phyloP scores from a whole-genome alignment of 192 early-diverging fungal genomes.

The Coemansia sp. region DNA sequence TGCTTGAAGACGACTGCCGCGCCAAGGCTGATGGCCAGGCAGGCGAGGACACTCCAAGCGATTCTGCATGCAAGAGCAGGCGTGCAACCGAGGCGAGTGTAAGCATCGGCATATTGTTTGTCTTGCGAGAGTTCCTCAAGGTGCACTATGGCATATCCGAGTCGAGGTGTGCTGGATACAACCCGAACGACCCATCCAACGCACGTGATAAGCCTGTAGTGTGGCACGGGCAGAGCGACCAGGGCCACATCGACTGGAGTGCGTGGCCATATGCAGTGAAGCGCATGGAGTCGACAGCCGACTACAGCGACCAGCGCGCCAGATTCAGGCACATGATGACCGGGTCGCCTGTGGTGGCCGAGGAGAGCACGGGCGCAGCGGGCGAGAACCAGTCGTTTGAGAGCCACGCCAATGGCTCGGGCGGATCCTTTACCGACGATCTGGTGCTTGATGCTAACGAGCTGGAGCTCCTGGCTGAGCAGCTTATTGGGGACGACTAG shows the following conservation, averaged over 20 bases:
- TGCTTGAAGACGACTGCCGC: constrained; percentile 38
- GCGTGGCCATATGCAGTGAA: constrained; percentile 31
- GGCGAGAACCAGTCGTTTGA: constrained; percentile 10
- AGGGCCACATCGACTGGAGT: constrained; percentile 46
- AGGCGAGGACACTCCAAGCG: not conserved
- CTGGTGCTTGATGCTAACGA: constrained; percentile 21
- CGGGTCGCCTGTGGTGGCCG: constrained; percentile 24
- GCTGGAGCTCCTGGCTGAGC: constrained; percentile 29
- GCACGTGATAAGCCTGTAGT: constrained; percentile 60
- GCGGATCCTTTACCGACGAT: constrained; percentile 3
- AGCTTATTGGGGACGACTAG: not conserved
- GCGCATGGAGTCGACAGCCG: constrained; percentile 33
- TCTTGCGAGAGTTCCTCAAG: constrained; percentile 64
- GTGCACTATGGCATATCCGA: constrained; percentile 57
- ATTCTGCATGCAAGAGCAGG: constrained; percentile 8
- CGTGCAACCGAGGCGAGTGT: constrained; percentile 57
- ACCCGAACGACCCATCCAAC: constrained; percentile 45
- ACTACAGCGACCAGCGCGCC: constrained; percentile 34
- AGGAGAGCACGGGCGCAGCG: constrained; percentile 16
- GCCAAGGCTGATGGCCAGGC: not conserved
- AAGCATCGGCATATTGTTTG: constrained; percentile 62
- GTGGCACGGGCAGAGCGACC: constrained; percentile 39
- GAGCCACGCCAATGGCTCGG: not conserved
- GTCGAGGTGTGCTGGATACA: constrained; percentile 53
- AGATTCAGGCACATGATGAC: constrained; percentile 40